Base-by-base conservation (phyloP, 1,284 basidiomycete genomes). In the Meripilus lineatus region DNA sequence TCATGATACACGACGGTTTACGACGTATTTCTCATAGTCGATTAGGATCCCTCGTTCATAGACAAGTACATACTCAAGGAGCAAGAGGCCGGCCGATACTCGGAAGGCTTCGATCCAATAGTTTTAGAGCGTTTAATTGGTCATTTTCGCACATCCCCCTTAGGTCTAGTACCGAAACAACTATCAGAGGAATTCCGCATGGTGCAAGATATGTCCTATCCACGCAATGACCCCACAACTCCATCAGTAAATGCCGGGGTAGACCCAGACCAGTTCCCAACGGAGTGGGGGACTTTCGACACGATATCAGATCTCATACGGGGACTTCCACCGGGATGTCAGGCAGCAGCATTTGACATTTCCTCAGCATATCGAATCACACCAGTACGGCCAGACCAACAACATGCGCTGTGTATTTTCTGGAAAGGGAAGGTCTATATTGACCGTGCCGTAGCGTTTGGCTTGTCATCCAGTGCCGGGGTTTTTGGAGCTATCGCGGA, bases 401-500 rank as follows among this genome's bases (percentile, higher is more conserved):
- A 68, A 47, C 50, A 55, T 10, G 38, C 47, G 0, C 22, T 64
- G 1, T 62, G 61, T 26, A 38, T 70, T 0, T 40, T 22, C 2
- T 69, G 66, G 62, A 21, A 51, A 0, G 62, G 54, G 0, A 35
- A 37, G n/a, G 53, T 65, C 2, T 61, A 55, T 24, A 56, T 70
- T 11, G 65, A 70, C 43, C 48, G 55, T 1, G 58, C 58, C 6
- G 42, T 59, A 0, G 51, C 54, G 30, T 72, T 71, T 48, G 67
- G 69, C 0, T 34, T 62, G 1, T n/a, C 59, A 1, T 66, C 61
- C 3, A 65, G 65, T 32, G 55, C 59, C 1, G 66, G 69, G 0
- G 59, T 69, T 0, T 71, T 69, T 46, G 68, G 70, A 0, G 33
- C 53, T 0, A 40, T 68, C 0, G 67, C 66, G 1, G 69, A 71